Base-by-base conservation (phyloP, 345 rosid species). In the Acer campestre region DNA sequence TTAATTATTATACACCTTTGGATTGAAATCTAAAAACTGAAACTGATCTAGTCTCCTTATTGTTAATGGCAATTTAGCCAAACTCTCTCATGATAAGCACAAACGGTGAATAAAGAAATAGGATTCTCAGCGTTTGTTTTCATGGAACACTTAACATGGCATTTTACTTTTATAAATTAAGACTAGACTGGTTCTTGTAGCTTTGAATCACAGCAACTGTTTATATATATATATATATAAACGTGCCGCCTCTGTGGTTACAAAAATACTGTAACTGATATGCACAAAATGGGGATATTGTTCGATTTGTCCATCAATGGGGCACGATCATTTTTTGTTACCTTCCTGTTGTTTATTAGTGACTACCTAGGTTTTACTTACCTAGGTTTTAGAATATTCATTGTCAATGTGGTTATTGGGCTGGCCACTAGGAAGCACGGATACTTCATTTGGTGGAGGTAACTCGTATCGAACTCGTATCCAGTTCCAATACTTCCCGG, bases 131-230 rank as follows among this genome's bases (percentile, higher is more conserved):
- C 61, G 10, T 42, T 49, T 38, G 10, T 42, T 42, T 42, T 7
- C 46, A 61, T 63, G 14, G 31, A 67, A 71, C 79, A 70, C 69
- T 80, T 75, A 80, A 80, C 76, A 29, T 80, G 76, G 72, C 40
- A 12, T 56, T 56, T 69, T 35, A 69, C 74, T 31, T 27, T 22
- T 35, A 35, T 35, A 46, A 7, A 66, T 38, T 35, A 35, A 35
- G 70, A 66, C 18, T 66, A 35, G 70, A 66, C 49, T 16, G 11
- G 51, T 16, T 56, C 61, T 59, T 40, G 23, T 68, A 70, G 22
- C 73, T 71, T 29, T 71, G 42, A 75, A 75, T 75, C 82, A 38
- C 59, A 40, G 68, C 83, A 76, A 6, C 10, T 42, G 4, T 67
- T 3, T 18, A 66, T 70, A 16, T 5, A 69, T 70, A 16, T 5